Conservation (phyloP, 495 filamentous ascomycete species). For the Penicillium simplicissimum region DNA sequence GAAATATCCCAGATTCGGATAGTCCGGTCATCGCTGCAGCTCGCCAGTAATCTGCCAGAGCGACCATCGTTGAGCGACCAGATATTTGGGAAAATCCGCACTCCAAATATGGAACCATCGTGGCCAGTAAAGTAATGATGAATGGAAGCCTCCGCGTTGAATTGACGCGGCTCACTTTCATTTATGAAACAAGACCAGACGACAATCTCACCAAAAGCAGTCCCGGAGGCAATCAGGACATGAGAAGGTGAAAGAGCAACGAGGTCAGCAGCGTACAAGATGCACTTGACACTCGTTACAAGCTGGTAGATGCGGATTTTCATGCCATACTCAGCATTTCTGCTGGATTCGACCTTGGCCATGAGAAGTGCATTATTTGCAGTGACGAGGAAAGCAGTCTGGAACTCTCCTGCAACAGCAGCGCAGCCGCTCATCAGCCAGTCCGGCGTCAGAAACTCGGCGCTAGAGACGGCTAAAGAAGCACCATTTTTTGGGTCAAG, state of each 20-base stretch:
- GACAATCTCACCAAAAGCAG: conserved; percentile 89
- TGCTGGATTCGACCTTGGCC: conserved; percentile 29
- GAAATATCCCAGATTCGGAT: conserved; percentile 87
- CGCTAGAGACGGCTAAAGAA: conserved; percentile 26
- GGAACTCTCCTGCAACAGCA: conserved; percentile 21
- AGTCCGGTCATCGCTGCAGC: conserved; percentile 94
- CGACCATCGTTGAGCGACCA: conserved; percentile 30
- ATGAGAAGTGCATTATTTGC: conserved; percentile 78
- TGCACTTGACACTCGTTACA: conserved; percentile 72
- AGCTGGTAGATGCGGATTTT: conserved; percentile 43
- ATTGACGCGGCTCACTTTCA: conserved; percentile 4
- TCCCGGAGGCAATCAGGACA: conserved; percentile 81
- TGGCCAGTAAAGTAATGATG: conserved; percentile 82
- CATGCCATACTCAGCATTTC: conserved; percentile 22
- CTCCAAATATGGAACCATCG: conserved; percentile 90
- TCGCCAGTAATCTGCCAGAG: conserved; percentile 66
- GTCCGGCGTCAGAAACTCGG: conserved; percentile 58
- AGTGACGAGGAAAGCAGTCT: conserved; percentile 59
- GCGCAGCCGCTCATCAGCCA: conserved; percentile 80
- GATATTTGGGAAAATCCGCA: conserved; percentile 70
- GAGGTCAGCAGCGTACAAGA: conserved; percentile 83
- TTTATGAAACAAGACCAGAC: conserved; percentile 72
- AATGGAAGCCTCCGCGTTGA: conserved; percentile 38
- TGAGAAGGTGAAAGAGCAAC: conserved; percentile 53
- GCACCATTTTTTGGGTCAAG: not conserved